Percentiles rank a stretch among this genome's conserved stretches.
These are phyloP conservation scores for Favolaschia claudopus DNA, from an alignment of 768 basidiomycete genomes.

Conservation along the genomic window DNA sequence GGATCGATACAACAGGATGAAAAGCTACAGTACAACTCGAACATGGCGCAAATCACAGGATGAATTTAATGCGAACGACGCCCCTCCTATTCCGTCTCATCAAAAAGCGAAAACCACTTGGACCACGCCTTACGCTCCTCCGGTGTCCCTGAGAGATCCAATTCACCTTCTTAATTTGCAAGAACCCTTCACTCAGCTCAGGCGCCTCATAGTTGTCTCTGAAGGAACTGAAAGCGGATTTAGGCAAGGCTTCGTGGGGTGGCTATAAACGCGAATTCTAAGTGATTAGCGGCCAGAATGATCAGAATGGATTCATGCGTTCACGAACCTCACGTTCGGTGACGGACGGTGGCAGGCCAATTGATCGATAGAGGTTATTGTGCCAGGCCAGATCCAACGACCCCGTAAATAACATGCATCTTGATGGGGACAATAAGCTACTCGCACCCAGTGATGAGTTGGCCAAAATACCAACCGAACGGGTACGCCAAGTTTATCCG, in stretches of 20 bases:
- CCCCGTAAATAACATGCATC: conserved; percentile 80
- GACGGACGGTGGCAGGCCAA: conserved; percentile 58
- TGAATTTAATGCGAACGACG: not conserved
- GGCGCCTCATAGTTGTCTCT: conserved; percentile 74
- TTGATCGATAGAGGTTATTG: conserved; percentile 91
- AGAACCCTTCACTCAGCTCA: conserved; percentile 70
- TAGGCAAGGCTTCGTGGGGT: conserved; percentile 63
- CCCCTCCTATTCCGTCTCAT: conserved; percentile 44
- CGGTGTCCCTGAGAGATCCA: conserved; percentile 83
- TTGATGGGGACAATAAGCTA: too few relatives aligned
- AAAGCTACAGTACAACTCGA: too few relatives aligned
- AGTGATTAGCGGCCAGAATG: too few relatives aligned
- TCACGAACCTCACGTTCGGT: conserved; percentile 50
- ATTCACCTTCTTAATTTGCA: conserved; percentile 77
- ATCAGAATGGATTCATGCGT: not conserved
- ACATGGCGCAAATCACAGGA: too few relatives aligned
- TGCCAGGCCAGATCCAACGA: conserved; percentile 89
- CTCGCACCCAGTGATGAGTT: not conserved
- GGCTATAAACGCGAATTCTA: conserved; percentile 47
- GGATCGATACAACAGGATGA: too few relatives aligned
- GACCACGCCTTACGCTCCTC: conserved; percentile 78
- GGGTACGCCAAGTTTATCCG: conserved; percentile 59
- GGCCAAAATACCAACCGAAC: conserved; percentile 55
- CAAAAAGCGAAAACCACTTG: conserved; percentile 87
- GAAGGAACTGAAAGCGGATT: conserved; percentile 65